Conservation (phyloP, 1,284 basidiomycete species). For the Sporisorium iseilematis-ciliati region DNA sequence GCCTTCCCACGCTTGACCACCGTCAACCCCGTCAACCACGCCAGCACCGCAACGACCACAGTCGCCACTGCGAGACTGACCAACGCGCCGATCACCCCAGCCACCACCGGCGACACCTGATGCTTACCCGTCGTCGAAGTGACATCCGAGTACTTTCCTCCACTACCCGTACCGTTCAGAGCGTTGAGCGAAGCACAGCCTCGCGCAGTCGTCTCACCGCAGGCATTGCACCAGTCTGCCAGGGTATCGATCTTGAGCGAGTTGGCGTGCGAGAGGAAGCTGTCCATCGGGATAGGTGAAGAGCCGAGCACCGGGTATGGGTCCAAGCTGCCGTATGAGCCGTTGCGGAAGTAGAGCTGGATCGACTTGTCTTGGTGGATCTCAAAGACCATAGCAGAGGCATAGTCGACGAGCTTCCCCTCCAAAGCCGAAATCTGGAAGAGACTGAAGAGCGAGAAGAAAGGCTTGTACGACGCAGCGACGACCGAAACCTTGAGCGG, state of each 20-base stretch:
- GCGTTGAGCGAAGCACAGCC: constrained; percentile 57
- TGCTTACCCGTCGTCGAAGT: constrained; percentile 58
- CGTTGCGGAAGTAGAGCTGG: constrained; percentile 87
- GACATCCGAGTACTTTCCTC: constrained; percentile 47
- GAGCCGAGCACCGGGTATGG: constrained; percentile 64
- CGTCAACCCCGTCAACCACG: constrained; percentile 26
- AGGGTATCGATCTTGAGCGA: constrained; percentile 69
- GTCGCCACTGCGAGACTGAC: constrained; percentile 57
- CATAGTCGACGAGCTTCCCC: constrained; percentile 77
- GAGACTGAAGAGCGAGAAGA: constrained; percentile 86
- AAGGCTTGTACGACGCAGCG: constrained; percentile 83
- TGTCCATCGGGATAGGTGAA: constrained; percentile 77
- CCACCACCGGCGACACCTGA: constrained; percentile 59
- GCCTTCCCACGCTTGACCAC: constrained; percentile 31
- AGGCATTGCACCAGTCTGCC: constrained; percentile 71
- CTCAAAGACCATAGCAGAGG: constrained; percentile 82
- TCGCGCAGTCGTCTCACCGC: constrained; percentile 57
- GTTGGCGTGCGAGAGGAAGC: constrained; percentile 82
- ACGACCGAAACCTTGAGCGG: constrained; percentile 82
- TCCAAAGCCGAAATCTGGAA: constrained; percentile 37
- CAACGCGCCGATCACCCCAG: constrained; percentile 61
- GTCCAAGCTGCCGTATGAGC: constrained; percentile 72
- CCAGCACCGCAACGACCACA: constrained; percentile 26
- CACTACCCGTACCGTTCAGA: constrained; percentile 62
- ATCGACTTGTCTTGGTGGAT: constrained; percentile 72